Base-by-base conservation (phyloP, 2,329 filamentous ascomycete species). In the Onygenales sp. region DNA sequence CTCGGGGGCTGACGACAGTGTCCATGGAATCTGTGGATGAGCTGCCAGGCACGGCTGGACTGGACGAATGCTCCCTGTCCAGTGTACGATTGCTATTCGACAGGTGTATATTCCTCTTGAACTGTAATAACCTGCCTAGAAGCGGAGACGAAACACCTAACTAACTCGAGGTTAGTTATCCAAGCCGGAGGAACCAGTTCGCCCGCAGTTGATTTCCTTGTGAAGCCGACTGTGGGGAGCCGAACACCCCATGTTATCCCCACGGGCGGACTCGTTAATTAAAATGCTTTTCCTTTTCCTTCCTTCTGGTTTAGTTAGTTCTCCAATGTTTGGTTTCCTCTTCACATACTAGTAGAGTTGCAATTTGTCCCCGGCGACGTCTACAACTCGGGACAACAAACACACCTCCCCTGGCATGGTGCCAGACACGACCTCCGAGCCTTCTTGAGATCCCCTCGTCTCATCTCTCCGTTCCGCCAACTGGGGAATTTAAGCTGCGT, bases 1-100 rank as follows among this genome's bases (percentile, higher is more conserved):
- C 21, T 27, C 4, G 21, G 21, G 21, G 21, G 21, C 21, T 27
- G 21, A 27, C 21, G 21, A 27, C 21, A 1, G 4, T 27, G 21
- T 17, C 17, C 17, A 17, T 27, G 21, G 21, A 27, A 27, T 27
- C 21, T 5, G 1, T 27, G 21, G 21, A 27, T 27, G 21, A 27
- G 4, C 21, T 5, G 4, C 21, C 21, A 27, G 21, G 4, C 21
- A 27, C 21, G 21, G 21, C 21, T 27, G 21, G 21, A 27, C 21
- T 27, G 21, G 21, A 27, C 21, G 21, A 27, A 27, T 27, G 21
- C 21, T 27, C 21, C 4, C 21, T 2, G 2, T 27, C 21, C 21
- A 27, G 21, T 59, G 60, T 39, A 43, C 2, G 2, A 17, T 64
- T n/a, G 64, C 54, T 17, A 36, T 31, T 13, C 13, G 51, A 52